A percentile compares a stretch with the other conserved stretches of the same genome.
These are phyloP conservation scores for Penium margaritaceum DNA, from an alignment of 139 green algal species.

Conservation along the genomic window DNA sequence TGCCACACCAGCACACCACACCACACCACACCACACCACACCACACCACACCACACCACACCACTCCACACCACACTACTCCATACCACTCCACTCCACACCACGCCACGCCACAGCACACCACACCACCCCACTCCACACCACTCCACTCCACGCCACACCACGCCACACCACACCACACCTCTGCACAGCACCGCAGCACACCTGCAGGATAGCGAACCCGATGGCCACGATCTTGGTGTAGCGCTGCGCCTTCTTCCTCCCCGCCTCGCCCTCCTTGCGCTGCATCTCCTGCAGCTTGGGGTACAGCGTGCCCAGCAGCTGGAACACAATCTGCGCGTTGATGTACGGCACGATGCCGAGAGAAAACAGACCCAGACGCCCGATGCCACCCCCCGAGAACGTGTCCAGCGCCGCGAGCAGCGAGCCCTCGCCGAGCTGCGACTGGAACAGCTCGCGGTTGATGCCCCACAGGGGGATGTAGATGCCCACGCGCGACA, in stretches of 20 bases:
- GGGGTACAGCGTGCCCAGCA: constrained; percentile 16
- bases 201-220: constrained; percentile 37
- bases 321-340: constrained; percentile 78
- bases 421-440: constrained; percentile 55
- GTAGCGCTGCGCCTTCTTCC: constrained; percentile 83
- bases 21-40: no score
- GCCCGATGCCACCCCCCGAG: constrained; percentile 58
- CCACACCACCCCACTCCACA: constrained; percentile 82
- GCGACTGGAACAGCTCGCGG: constrained; percentile 25
- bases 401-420: constrained; percentile 90
- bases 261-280: constrained; percentile 83
- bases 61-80: constrained; percentile 29
- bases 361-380: constrained; percentile 88
- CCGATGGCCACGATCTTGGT: constrained; percentile 53
- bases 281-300: constrained; percentile 60
- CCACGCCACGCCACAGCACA: constrained; percentile 81
- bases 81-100: constrained; percentile 54
- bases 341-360: constrained; percentile 99
- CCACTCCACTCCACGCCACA: not conserved
- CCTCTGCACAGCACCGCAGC: not conserved
- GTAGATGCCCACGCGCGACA: constrained; percentile 87
- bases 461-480: constrained; percentile 69
- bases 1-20: no score
- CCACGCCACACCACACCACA: not conserved
- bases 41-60: not conserved